These are phyloP conservation scores for Trichophyton equinum DNA, from an alignment of 2,329 filamentous ascomycete species.

Conservation along the genomic window DNA sequence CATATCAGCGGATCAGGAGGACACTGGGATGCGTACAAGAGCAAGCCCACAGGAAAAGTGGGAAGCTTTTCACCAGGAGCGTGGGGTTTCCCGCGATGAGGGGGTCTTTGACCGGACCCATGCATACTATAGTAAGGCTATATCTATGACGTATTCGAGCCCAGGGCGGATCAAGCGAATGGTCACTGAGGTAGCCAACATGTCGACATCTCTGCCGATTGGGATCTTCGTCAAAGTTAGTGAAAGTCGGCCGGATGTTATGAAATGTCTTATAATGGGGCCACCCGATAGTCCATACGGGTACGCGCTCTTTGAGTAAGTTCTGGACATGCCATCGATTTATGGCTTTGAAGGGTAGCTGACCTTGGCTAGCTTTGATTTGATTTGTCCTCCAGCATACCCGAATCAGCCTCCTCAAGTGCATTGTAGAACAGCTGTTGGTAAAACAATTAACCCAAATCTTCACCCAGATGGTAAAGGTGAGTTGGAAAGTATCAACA, in stretches of 20 bases:
- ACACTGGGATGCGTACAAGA: not conserved
- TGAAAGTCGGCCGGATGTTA: slow-evolving; percentile 35
- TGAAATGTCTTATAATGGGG: slow-evolving; percentile 41
- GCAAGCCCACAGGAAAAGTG: slow-evolving; percentile 16
- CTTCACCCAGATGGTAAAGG: slow-evolving; percentile 39
- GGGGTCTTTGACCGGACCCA: slow-evolving; percentile 22
- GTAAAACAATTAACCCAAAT: slow-evolving; percentile 39
- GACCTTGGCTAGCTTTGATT: slow-evolving; percentile 31
- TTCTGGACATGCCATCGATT: not conserved
- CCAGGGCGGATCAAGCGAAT: slow-evolving; percentile 38
- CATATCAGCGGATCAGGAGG: slow-evolving; percentile 10
- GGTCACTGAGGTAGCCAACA: slow-evolving; percentile 34
- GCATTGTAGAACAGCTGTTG: slow-evolving; percentile 36
- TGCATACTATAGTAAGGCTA: slow-evolving; percentile 14
- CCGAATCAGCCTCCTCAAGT: slow-evolving; percentile 34
- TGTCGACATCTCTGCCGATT: slow-evolving; percentile 37
- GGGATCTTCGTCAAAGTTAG: slow-evolving; percentile 41
- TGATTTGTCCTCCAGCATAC: slow-evolving; percentile 34
- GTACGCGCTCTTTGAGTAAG: slow-evolving; percentile 39
- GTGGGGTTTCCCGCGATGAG: slow-evolving; percentile 28
- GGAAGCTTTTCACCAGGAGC: slow-evolving; percentile 22
- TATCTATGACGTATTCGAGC: slow-evolving; percentile 11
- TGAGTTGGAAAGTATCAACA: slow-evolving; percentile 16
- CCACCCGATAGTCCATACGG: slow-evolving; percentile 42
- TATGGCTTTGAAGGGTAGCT: too few species aligned